A percentile compares a stretch with the other conserved stretches of the same genome.
Evolutionary conservation across 148 eudicot genomes (phyloP).

Genomic region (Rhododendron ferrugineum): DNA sequence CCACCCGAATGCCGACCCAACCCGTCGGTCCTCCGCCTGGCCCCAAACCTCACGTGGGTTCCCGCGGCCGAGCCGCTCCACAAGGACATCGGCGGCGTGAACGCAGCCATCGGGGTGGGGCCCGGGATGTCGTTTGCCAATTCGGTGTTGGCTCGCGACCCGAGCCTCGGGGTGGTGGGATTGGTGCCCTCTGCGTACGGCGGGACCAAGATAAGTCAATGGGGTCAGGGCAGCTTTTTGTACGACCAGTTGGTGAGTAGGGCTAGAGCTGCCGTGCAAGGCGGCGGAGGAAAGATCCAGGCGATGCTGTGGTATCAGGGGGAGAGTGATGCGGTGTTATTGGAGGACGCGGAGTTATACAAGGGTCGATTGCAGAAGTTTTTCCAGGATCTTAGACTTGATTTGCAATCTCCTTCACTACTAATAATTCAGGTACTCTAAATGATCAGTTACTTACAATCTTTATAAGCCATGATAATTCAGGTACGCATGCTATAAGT

Average conservation of each 20-base stretch:
- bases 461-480: background rate
- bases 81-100: constrained; percentile 26
- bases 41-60: constrained; percentile 14
- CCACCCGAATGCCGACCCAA: constrained; percentile 19
- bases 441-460: background rate
- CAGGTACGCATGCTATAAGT: too few species aligned
- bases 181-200: constrained; percentile 37
- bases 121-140: constrained; percentile 42
- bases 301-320: constrained; percentile 48
- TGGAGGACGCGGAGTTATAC: constrained; percentile 20
- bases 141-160: background rate
- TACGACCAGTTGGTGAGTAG: constrained; percentile 1
- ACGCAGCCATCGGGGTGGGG: constrained; percentile 30
- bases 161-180: constrained; percentile 14
- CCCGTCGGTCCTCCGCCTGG: constrained; percentile 16
- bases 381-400: constrained; percentile 17
- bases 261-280: constrained; percentile 25
- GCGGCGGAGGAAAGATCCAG: constrained; percentile 22
- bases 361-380: constrained; percentile 17
- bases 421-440: constrained; percentile 15
- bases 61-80: constrained; percentile 39
- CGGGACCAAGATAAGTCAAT: constrained; percentile 35
- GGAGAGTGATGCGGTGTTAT: constrained; percentile 23
- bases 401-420: constrained; percentile 18
- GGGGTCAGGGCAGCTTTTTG: constrained; percentile 18